These are phyloP conservation scores for Symbiodinium pilosum DNA, from an alignment of 73 alveolate genomes.

Conservation along the genomic window DNA sequence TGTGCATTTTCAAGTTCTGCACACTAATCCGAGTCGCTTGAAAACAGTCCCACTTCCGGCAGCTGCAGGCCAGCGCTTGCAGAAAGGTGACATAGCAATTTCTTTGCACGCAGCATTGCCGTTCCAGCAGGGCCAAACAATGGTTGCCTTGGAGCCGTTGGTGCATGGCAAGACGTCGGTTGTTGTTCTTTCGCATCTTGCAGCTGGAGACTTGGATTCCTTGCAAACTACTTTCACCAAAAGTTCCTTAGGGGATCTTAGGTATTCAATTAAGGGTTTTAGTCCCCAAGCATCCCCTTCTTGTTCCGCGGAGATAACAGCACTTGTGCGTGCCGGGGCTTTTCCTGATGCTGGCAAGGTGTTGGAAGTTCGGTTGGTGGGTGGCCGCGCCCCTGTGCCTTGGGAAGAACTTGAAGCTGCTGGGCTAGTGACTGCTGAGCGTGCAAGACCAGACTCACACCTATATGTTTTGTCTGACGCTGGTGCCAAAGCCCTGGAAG, in stretches of 20 bases:
- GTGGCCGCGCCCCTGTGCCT: not conserved
- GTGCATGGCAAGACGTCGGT: not conserved
- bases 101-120: not conserved
- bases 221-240: not conserved
- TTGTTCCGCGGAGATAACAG: not conserved
- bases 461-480: not conserved
- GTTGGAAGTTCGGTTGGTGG: not conserved
- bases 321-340: not conserved
- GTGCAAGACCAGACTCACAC: not conserved
- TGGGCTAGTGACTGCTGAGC: not conserved
- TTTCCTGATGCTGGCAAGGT: not conserved
- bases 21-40: not conserved
- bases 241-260: not conserved
- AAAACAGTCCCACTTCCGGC: not conserved
- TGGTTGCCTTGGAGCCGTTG: not conserved
- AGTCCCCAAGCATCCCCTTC: not conserved
- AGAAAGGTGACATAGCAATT: not conserved
- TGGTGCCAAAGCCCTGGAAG: not conserved
- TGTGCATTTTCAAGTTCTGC: not conserved
- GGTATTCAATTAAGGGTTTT: not conserved
- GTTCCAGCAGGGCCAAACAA: not conserved
- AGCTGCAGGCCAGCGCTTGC: not conserved
- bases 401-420: not conserved
- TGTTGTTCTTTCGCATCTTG: not conserved
- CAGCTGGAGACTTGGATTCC: not conserved